These are phyloP conservation scores for Neolentinus lepideus DNA, from an alignment of 1,284 basidiomycete species.

Conservation along the genomic window DNA sequence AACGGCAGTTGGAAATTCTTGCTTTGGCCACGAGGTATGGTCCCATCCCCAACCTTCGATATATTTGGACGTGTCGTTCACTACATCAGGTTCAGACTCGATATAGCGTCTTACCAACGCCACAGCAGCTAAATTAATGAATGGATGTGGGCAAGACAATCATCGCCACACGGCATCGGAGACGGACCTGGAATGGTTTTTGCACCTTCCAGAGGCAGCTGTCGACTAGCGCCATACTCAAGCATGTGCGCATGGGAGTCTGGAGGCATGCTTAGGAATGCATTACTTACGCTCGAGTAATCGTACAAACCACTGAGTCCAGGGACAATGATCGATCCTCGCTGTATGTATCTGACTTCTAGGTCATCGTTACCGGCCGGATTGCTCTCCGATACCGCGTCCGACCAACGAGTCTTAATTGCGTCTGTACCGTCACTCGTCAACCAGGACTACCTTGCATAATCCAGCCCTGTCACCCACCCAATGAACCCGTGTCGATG, in stretches of 20 bases:
- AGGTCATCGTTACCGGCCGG: constrained; percentile 7
- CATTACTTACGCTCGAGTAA: constrained; percentile 3
- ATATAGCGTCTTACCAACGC: constrained; percentile 61
- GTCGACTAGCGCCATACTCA: constrained; percentile 63
- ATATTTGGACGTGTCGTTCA: constrained; percentile 50
- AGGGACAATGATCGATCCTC: constrained; percentile 55
- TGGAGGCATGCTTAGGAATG: constrained; percentile 19
- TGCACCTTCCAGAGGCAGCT: constrained; percentile 61
- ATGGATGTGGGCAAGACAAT: constrained; percentile 1
- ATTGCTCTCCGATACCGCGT: constrained; percentile 4
- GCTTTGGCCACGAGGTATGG: constrained; percentile 69
- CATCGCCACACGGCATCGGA: constrained; percentile 1
- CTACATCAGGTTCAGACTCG: constrained; percentile 44
- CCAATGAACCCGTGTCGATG: constrained; percentile 44
- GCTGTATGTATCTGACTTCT: constrained; percentile 40
- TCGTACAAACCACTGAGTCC: constrained; percentile 49
- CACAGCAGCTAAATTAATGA: constrained; percentile 46
- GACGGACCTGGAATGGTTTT: constrained; percentile 45
- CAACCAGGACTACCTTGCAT: constrained; percentile 7
- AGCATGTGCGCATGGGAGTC: constrained; percentile 82
- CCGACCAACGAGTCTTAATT: constrained; percentile 34
- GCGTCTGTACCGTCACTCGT: constrained; percentile 27
- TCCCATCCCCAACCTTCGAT: constrained; percentile 90
- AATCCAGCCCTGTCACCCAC: constrained; percentile 30
- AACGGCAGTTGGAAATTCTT: constrained; percentile 73